Base-by-base conservation (phyloP, 2,329 filamentous ascomycete genomes). In the Sclerotinia borealis region DNA sequence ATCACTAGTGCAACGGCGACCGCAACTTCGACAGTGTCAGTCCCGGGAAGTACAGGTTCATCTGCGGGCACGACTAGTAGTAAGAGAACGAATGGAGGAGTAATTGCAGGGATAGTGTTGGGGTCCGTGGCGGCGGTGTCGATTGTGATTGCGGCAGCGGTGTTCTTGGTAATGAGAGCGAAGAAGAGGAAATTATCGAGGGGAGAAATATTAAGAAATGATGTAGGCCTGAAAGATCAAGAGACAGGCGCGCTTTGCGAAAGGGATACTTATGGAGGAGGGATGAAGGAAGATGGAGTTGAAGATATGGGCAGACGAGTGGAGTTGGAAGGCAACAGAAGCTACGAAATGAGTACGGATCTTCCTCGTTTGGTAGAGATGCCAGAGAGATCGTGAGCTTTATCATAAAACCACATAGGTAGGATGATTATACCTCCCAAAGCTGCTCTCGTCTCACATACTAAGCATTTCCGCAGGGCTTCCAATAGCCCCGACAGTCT, bases 301-400 rank as follows among this genome's bases (percentile, higher is more conserved):
- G 10, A 45, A 4, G 19, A 17, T 22, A 15, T 31, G 25, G n/a
- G 8, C n/a, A 56, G 52, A 45, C 19, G 27, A 45, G 27, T 13
- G 37, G 52, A 56, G 13, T 34, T 45, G n/a, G 54, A 56, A 43
- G 19, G 29, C 17, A 11, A 15, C 9, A 45, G 54, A 25, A 45
- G 39, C 22, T 56, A 56, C 45, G 54, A 56, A 31, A 56, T 56
- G 54, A 45, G 54, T 56, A 27, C 19, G 17, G 54, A 36, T 27
- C 13, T 22, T 43, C 54, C 34, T 56, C 37, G n/a, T 13, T n/a
- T 56, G 29, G 39, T 29, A 13, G 54, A 56, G 29, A 45, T 56
- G 29, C 54, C 54, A 13, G 19, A 11, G n/a, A 56, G 19, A 22
- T 34, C 27, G 29, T 56, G 27, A 56, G 54, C 39, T 45, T 43